Conservation (phyloP, 163 green algal genomes). For the Chlorella variabilis region DNA sequence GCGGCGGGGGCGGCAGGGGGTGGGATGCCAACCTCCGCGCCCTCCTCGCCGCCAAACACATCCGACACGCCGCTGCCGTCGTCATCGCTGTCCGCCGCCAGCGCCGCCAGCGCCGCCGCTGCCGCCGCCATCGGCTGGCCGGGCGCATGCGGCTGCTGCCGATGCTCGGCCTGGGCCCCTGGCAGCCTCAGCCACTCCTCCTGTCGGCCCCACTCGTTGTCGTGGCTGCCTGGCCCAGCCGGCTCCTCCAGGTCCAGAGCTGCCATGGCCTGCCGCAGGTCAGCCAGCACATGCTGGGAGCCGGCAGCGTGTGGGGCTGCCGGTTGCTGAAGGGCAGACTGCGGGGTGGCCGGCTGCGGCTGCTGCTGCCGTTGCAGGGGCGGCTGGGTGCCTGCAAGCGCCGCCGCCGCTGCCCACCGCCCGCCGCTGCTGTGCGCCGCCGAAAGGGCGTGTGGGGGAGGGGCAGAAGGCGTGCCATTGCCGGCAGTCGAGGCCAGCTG, state of each 20-base stretch:
- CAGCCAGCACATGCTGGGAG: not conserved
- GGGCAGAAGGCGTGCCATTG: no score
- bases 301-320: not conserved
- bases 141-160: not conserved
- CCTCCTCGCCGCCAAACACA: constrained; percentile 3
- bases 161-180: not conserved
- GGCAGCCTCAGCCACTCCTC: not conserved
- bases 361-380: not conserved
- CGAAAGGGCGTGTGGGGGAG: no score
- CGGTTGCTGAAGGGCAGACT: not conserved
- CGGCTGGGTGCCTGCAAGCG: not conserved
- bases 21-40: not conserved
- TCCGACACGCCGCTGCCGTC: not conserved
- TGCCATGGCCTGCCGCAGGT: constrained; percentile 29
- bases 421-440: no score
- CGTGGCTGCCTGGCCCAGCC: not conserved
- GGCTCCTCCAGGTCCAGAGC: not conserved
- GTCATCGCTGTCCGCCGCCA: not conserved
- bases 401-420: no score
- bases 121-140: not conserved
- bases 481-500: not conserved
- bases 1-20: not conserved
- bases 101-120: not conserved
- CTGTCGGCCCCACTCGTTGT: no score
- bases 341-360: not conserved